A percentile compares a stretch with the other conserved stretches of the same genome.
Evolutionary conservation across 2,329 filamentous ascomycete genomes (phyloP).

Genomic region (Calonectria ilicicola): DNA sequence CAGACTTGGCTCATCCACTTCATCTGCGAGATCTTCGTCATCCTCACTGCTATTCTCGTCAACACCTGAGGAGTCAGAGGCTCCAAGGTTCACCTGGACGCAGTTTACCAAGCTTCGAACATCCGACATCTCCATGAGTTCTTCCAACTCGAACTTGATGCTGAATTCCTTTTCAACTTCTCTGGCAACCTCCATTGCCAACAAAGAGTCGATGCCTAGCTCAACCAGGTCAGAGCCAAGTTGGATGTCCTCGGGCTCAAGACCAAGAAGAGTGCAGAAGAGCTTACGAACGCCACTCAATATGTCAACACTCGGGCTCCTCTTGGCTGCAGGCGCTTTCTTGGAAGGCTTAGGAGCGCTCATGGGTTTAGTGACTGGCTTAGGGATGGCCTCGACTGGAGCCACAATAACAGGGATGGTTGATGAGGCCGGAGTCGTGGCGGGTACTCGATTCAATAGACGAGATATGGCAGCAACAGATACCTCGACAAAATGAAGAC

Average conservation of each 20-base stretch:
- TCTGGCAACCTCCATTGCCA: slow-evolving; percentile 21
- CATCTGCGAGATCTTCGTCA: neutral
- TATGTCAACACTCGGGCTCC: neutral
- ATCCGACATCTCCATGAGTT: neutral
- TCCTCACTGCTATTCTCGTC: neutral
- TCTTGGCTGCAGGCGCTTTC: neutral
- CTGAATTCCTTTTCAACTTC: slow-evolving; percentile 4
- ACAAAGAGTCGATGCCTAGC: slow-evolving; percentile 22
- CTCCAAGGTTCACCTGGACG: neutral
- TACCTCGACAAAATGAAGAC: neutral
- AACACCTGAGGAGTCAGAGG: neutral
- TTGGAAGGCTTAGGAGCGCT: neutral
- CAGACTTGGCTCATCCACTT: neutral
- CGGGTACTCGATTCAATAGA: neutral
- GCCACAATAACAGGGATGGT: neutral
- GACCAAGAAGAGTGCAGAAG: neutral
- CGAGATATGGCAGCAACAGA: neutral
- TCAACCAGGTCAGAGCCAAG: slow-evolving; percentile 2
- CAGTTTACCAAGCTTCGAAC: neutral
- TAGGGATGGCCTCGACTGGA: neutral
- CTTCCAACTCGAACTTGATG: neutral
- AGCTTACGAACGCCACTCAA: neutral
- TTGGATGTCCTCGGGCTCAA: slow-evolving; percentile 9
- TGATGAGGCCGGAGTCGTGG: neutral
- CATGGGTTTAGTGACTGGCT: neutral